A percentile compares a stretch with the other conserved stretches of the same genome.
These are phyloP conservation scores for Rhamnella rubrinervis DNA, from an alignment of 331 rosid species.

Conservation along the genomic window DNA sequence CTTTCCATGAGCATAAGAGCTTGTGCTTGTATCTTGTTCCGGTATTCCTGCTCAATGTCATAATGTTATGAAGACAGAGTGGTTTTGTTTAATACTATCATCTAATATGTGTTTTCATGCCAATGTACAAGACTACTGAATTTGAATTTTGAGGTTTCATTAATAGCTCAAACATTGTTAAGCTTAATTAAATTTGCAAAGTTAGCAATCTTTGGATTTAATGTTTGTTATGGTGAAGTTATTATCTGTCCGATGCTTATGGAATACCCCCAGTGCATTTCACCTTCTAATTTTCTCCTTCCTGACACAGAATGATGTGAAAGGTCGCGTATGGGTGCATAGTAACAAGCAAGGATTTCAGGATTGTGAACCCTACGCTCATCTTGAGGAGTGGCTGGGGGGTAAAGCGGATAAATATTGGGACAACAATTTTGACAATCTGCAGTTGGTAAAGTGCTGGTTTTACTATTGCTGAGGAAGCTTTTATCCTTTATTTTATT, in stretches of 20 bases:
- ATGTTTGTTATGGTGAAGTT: not conserved
- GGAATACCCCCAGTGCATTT: not conserved
- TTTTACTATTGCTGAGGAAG: not conserved
- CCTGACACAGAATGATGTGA: conserved; percentile 34
- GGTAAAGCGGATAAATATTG: conserved; percentile 43
- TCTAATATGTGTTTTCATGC: not conserved
- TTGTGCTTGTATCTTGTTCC: not conserved
- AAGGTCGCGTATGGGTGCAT: conserved; percentile 55
- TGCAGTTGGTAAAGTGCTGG: conserved; percentile 38
- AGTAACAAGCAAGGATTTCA: conserved; percentile 65
- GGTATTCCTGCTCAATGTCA: not conserved
- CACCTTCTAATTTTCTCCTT: conserved; percentile 3
- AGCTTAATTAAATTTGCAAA: not conserved
- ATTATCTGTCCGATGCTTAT: not conserved
- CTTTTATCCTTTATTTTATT: not conserved
- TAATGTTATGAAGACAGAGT: not conserved
- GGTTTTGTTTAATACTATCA: not conserved
- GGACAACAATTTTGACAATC: conserved; percentile 44
- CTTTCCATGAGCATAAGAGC: no score
- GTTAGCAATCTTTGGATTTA: not conserved
- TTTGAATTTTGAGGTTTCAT: not conserved
- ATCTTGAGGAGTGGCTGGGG: conserved; percentile 53
- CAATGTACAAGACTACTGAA: not conserved
- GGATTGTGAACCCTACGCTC: conserved; percentile 49
- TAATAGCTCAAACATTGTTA: no score